A percentile compares a stretch with the other conserved stretches of the same genome.
phyloP scores from a whole-genome alignment of 2,329 filamentous ascomycete genomes.

The Penicillium sp. region DNA sequence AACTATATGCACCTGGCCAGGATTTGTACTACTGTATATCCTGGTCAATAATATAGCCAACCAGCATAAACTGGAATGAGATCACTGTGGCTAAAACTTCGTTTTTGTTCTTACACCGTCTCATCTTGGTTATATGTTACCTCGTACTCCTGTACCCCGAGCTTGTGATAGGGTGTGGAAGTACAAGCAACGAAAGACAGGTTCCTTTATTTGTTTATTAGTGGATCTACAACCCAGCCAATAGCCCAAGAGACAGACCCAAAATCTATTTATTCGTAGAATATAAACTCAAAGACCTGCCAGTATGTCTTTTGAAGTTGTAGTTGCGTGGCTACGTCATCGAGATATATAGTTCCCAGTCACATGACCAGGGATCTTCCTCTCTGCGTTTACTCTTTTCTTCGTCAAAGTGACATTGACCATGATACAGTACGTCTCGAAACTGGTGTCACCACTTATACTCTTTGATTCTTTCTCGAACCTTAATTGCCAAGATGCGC shows the following conservation, averaged over 20 bases:
- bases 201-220: no score
- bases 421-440: no score
- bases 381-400: no score
- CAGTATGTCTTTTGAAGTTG: neutral
- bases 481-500: no score
- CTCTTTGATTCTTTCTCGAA: no score
- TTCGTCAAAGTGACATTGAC: neutral
- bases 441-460: no score
- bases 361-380: neutral
- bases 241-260: no score
- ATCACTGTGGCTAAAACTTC: neutral
- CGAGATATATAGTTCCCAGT: neutral
- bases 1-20: neutral
- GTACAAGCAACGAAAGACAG: neutral
- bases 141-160: neutral
- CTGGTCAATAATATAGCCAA: neutral
- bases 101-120: neutral
- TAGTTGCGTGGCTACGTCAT: neutral
- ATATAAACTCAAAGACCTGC: no score
- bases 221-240: neutral
- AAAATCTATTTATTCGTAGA: no score
- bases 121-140: neutral
- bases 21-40: no score
- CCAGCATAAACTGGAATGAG: neutral
- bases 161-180: neutral